These are phyloP conservation scores for Daldinia eschscholtzii DNA, from an alignment of 2,329 filamentous ascomycete genomes.

Conservation along the genomic window DNA sequence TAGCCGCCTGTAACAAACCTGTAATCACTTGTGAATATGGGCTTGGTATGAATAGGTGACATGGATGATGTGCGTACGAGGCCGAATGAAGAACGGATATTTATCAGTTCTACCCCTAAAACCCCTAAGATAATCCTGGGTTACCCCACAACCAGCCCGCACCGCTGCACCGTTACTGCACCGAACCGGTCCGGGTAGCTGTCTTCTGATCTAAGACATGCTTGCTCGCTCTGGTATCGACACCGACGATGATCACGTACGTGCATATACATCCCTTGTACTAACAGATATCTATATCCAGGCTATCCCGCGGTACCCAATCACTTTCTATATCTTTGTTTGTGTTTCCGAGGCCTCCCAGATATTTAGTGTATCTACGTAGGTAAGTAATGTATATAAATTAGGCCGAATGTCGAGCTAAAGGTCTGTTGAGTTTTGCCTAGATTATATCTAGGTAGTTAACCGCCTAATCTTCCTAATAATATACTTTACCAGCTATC, in stretches of 20 bases:
- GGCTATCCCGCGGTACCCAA: constrained; percentile 25
- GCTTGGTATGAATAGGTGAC: constrained; percentile 6
- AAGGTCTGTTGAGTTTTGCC: constrained; percentile 16
- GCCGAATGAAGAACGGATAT: constrained; percentile 26
- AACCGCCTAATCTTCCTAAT: constrained; percentile 13
- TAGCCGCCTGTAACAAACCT: constrained; percentile 2
- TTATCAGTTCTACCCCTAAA: constrained; percentile 10
- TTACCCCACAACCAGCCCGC: constrained; percentile 39
- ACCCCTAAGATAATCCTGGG: constrained; percentile 13
- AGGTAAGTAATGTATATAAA: constrained; percentile 32
- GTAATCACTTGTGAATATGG: constrained; percentile 12
- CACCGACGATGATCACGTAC: constrained; percentile 35
- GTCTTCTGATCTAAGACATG: constrained; percentile 43
- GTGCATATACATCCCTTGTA: constrained; percentile 32
- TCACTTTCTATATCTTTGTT: constrained; percentile 26
- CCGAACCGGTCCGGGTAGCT: constrained; percentile 39
- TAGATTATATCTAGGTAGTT: constrained; percentile 10
- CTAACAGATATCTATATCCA: constrained; percentile 13
- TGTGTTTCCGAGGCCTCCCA: constrained; percentile 31
- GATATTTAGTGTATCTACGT: constrained; percentile 24
- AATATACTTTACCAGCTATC: constrained; percentile 15
- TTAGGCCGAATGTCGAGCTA: constrained; percentile 24
- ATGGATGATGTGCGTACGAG: constrained; percentile 22
- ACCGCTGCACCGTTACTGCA: constrained; percentile 29
- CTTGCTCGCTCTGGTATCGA: constrained; percentile 35